Base-by-base conservation (phyloP, 352 stramenopile genomes). In the Phytophthora europaea region DNA sequence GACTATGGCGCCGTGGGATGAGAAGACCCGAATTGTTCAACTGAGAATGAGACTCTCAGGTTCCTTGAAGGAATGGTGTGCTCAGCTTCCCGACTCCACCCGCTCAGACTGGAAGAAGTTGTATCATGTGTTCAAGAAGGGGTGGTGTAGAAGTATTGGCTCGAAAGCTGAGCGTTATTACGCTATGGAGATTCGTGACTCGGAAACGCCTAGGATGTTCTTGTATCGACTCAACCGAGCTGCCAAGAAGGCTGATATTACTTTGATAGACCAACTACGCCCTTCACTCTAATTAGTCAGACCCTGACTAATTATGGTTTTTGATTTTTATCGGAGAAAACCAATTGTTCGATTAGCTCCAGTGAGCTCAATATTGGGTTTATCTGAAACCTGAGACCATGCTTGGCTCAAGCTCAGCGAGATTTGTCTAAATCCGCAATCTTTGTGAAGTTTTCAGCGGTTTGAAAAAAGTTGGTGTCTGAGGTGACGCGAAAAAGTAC, bases 31-130 rank as follows among this genome's bases (percentile, higher is more conserved):
- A 13, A 6, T 45, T 1, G 38, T n/a, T 6, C 38, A n/a, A 6
- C 38, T 45, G 6, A 15, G 38, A 15, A 51, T 62, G 55, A 62
- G 55, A 16, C 34, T 62, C 16, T 38, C 20, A 6, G 33, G 55
- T 13, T 51, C 36, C 0, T 9, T 62, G 20, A 51, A 62, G 2
- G 55, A 62, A 18, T 62, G 43, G 18, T 23, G 43, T 9, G n/a
- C 43, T 13, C 43, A 51, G 43, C 6, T 22, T 1, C 43, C 43
- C 5, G 3, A 51, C 22, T n/a, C 7, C 6, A 20, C n/a, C 7
- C 43, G 43, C 18, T 51, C 43, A 5, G 43, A 23, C n/a, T 51
- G 43, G 43, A 51, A 51, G 43, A 51, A 51, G 7, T 6, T 51
- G 7, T 51, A 6, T 13, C 43, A 51, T 9, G 43, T 51, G 1